Base-by-base conservation (phyloP, 1,139 yeast species). In the Yamadazyma sp. region DNA sequence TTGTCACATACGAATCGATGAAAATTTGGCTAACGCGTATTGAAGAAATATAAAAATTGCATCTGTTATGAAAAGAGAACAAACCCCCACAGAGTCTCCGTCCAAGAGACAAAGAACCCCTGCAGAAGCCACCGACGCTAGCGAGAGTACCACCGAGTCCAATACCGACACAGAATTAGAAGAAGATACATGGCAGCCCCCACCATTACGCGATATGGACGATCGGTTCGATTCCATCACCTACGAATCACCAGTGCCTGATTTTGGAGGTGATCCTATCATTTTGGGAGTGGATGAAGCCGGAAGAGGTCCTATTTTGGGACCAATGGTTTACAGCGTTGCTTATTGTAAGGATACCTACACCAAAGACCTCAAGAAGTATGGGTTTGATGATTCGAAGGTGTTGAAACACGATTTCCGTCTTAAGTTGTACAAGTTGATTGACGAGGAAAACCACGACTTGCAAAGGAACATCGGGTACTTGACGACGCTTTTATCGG, bases 231-330 rank as follows among this genome's bases (percentile, higher is more conserved):
- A 53, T 20, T 56, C 73, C 17, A 50, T 67, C 6, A 68, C 73
- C 0, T 65, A 61, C 46, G 64, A 59, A 33, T 64, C 73, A 4
- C 54, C 49, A 1, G 50, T 66, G 8, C 74, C 74, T 0, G 35
- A 36, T 13, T 14, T 35, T 9, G 31, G 18, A 2, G 34, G 43
- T 3, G 56, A 51, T 9, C 53, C 62, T 0, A 63, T 70, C 3
- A 78, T 88, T 1, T 61, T 92, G 11, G 98, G 98, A 3, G 95
- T 92, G 1, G 98, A 92, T 58, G 99, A 92, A 59, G 98, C 99
- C 0, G 98, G 99, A 0, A 73, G 99, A 47, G 99, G 99, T 0
- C 98, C 99, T 0, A 97, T 94, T 0, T 56, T 92, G 37, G 95
- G 98, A 0, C 95, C 97, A 0, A 94, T 92, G 98, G 98, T 94